Conservation (phyloP, 805 yeast species). For the Kodamaea lidongshanica region DNA sequence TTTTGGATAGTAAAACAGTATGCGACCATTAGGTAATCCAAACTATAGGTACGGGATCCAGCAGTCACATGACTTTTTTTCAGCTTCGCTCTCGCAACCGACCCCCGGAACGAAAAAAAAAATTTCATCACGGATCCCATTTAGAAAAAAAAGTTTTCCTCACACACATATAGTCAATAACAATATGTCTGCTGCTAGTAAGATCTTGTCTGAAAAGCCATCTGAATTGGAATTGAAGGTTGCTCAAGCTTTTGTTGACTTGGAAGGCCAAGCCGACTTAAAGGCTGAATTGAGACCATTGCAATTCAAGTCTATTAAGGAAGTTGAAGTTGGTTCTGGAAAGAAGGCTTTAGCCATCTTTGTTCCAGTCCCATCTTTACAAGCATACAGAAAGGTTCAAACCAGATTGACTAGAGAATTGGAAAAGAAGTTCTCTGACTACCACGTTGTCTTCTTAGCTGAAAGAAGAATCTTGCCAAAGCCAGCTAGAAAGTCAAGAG, state of each 20-base stretch:
- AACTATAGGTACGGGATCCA: too few relatives aligned
- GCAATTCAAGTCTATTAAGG: constrained; percentile 98
- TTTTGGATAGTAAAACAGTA: too few relatives aligned
- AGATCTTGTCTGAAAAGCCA: constrained; percentile 92
- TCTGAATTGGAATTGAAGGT: constrained; percentile 98
- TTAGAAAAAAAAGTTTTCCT: constrained; percentile 8
- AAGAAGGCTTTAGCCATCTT: constrained; percentile 97
- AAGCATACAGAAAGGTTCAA: constrained; percentile 96
- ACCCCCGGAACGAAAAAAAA: constrained; percentile 6
- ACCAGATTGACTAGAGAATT: constrained; percentile 96
- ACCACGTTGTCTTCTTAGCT: constrained; percentile 98
- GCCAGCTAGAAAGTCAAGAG: constrained; percentile 94
- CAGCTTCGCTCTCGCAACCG: too few relatives aligned
- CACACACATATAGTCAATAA: constrained; percentile 9
- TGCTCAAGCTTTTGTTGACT: constrained; percentile 96
- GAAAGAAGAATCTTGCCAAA: constrained; percentile 99
- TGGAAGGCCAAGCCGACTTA: constrained; percentile 93
- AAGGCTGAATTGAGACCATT: constrained; percentile 97
- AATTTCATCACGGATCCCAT: too few relatives aligned
- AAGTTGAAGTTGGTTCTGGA: constrained; percentile 96
- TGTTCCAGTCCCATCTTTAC: constrained; percentile 93
- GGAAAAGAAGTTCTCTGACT: constrained; percentile 99
- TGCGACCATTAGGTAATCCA: not conserved
- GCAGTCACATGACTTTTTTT: too few relatives aligned
- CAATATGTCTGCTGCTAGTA: constrained; percentile 93